Evolutionary conservation across 2,329 filamentous ascomycete species (phyloP), one percentile per base, ranked within the genome.

Genomic region (Fusarium sp.): DNA sequence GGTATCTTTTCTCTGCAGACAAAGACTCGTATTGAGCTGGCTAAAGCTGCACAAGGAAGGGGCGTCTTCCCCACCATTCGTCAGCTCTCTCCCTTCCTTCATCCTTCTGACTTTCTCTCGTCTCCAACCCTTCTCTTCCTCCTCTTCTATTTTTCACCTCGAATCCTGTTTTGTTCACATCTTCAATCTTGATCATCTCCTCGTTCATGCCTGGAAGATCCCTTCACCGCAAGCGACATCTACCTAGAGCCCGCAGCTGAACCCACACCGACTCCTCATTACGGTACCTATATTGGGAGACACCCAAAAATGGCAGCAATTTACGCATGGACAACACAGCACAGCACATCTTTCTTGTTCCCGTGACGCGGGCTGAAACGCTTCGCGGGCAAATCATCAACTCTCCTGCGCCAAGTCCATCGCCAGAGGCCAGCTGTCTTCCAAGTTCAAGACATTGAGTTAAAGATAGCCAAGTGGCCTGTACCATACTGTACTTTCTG

Each of bases 281-380:
- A 12, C 25, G 2, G 47, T 52, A 32, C 27, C 47, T 52, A 52
- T 52, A 69, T 69, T 69, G 64, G 65, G 68, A 72, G 22, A 69
- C 50, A 63, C 35, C 60, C 43, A 62, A 27, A 63, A 54, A 54
- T 35, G 37, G 45, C 43, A 52, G 32, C 63, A 54, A 20, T 52
- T 52, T 52, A 52, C 56, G 63, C 65, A 68, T 66, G 40, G 64
- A 72, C 61, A 69, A 38, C 62, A 15, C 54, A 52, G 38, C 50
- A 69, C 61, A 69, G 40, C 62, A 25, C 52, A 50, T 47, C 43
- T 47, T 6, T 60, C 38, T 14, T 15, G 43, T 17, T 59, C 40
- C 52, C 57, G 40, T 72, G 65, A 72, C 54, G 43, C 70, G 37
- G 56, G 64, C 57, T 74, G 72, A 72, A 74, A 72, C 71, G 60